These are phyloP conservation scores for Antitrichia curtipendula DNA, from an alignment of 225 moss, liverwort and hornwort species.

Conservation along the genomic window DNA sequence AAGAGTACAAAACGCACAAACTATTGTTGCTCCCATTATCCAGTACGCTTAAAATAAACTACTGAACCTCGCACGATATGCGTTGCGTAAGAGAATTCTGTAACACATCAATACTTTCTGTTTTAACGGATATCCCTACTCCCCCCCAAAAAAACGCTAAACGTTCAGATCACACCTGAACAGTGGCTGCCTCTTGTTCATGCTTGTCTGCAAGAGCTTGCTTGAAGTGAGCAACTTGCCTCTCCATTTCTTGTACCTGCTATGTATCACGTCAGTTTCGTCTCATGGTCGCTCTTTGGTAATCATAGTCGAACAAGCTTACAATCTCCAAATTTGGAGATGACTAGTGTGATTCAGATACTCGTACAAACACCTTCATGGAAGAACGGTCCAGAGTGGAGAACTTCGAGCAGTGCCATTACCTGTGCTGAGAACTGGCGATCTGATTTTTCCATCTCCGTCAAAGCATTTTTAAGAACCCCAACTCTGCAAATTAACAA, in stretches of 20 bases:
- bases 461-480: conserved; percentile 12
- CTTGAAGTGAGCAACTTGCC: conserved; percentile 39
- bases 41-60: not conserved
- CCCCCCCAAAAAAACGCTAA: not conserved
- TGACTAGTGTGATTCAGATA: not conserved
- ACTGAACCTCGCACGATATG: not conserved
- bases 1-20: not conserved
- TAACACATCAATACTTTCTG: not conserved
- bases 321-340: not conserved
- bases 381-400: not conserved
- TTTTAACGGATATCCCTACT: not conserved
- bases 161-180: conserved; percentile 30
- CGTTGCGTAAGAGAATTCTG: not conserved
- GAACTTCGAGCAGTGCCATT: not conserved
- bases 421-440: conserved; percentile 15
- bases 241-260: conserved; percentile 55
- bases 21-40: not conserved
- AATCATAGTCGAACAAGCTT: not conserved
- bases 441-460: conserved; percentile 13
- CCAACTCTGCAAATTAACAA: conserved; percentile 11
- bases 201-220: conserved; percentile 48
- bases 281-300: not conserved
- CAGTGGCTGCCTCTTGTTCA: conserved; percentile 63
- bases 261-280: not conserved
- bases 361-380: not conserved